phyloP scores from a whole-genome alignment of 352 stramenopile species.

The Phytophthora niederhauseri region DNA sequence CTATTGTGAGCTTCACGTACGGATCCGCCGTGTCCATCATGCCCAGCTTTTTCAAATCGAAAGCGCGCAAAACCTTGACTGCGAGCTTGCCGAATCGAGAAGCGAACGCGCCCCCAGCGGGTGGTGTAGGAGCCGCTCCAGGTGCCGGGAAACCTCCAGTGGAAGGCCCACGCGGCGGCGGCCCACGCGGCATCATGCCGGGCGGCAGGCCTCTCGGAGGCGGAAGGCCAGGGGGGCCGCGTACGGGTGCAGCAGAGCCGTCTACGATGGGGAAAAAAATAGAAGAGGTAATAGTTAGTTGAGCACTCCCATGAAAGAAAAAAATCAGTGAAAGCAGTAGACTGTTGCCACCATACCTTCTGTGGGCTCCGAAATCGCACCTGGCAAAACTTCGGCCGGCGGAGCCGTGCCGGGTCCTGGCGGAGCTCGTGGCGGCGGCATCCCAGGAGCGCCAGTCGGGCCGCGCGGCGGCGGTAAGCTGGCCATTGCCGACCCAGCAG shows the following conservation, averaged over 20 bases:
- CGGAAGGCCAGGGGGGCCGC: slow-evolving; percentile 37
- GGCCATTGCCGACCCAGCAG: neutral
- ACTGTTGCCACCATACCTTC: slow-evolving; percentile 14
- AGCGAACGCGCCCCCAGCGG: slow-evolving; percentile 56
- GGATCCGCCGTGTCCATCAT: slow-evolving; percentile 94
- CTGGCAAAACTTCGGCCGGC: slow-evolving; percentile 7
- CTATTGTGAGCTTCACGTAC: slow-evolving; percentile 94
- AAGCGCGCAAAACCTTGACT: slow-evolving; percentile 90
- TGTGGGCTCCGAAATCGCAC: slow-evolving; percentile 5
- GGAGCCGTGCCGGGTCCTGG: slow-evolving; percentile 9
- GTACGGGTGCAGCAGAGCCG: slow-evolving; percentile 27
- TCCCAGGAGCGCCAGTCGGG: slow-evolving; percentile 22
- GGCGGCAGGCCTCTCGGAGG: slow-evolving; percentile 34
- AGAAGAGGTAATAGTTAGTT: slow-evolving; percentile 6
- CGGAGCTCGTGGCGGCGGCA: slow-evolving; percentile 17
- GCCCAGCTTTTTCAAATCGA: slow-evolving; percentile 93
- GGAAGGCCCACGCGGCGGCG: slow-evolving; percentile 32
- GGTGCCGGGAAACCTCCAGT: slow-evolving; percentile 22
- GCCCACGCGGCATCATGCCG: slow-evolving; percentile 31
- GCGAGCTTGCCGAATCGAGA: slow-evolving; percentile 92
- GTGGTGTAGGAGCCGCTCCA: slow-evolving; percentile 31
- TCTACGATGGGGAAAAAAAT: neutral
- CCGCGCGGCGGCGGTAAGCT: slow-evolving; percentile 4
- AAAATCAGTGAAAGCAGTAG: neutral
- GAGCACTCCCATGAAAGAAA: neutral